Conservation (phyloP, 345 rosid genomes). For the Schrenkiella parvula region DNA sequence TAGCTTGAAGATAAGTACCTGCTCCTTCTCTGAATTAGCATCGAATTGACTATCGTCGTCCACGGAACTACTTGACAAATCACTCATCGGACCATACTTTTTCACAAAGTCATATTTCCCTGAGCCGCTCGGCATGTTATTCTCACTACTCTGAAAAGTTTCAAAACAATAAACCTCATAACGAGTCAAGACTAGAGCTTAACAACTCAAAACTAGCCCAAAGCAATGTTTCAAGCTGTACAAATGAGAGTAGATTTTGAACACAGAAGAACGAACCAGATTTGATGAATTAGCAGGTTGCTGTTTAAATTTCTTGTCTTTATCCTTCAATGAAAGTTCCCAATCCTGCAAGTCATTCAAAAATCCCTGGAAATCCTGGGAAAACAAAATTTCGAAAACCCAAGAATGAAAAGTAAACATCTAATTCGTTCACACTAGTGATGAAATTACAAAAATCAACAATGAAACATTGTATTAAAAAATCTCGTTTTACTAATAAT, state of each 20-base stretch:
- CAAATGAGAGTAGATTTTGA: neutral
- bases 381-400: neutral
- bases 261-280: slow-evolving; percentile 30
- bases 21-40: slow-evolving; percentile 83
- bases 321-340: slow-evolving; percentile 61
- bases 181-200: neutral
- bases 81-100: slow-evolving; percentile 37
- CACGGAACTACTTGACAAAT: slow-evolving; percentile 42
- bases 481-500: neutral
- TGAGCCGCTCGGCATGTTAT: slow-evolving; percentile 26
- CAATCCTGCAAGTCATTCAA: slow-evolving; percentile 96
- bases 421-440: neutral
- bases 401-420: slow-evolving; percentile 15
- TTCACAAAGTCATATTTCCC: slow-evolving; percentile 34
- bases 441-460: neutral
- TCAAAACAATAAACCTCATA: neutral
- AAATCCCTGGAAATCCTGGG: slow-evolving; percentile 85
- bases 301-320: slow-evolving; percentile 59
- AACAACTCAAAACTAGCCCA: neutral
- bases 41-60: slow-evolving; percentile 45
- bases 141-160: slow-evolving; percentile 29
- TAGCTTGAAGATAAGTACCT: slow-evolving; percentile 37
- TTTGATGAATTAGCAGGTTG: slow-evolving; percentile 36
- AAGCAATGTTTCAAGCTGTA: neutral
- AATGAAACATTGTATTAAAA: no score